Evolutionary conservation across 139 green algal species (phyloP).

Genomic region (Micromonas pusilla): DNA sequence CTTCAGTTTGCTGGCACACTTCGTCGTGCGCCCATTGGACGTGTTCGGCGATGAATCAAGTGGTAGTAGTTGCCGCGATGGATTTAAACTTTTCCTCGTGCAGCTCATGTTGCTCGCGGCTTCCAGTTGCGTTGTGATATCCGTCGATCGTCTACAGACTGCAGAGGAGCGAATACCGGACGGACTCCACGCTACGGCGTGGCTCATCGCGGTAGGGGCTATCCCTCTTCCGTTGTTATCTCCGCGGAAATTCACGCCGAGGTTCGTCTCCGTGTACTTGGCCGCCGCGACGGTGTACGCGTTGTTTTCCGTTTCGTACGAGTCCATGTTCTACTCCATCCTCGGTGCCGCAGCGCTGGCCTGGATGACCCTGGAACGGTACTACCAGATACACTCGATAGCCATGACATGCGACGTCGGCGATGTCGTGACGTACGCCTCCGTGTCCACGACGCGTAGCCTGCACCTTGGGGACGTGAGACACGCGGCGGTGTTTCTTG

Average conservation of each 20-base stretch:
- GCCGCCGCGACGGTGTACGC: not conserved
- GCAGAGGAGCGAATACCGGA: not conserved
- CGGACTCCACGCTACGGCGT: not conserved
- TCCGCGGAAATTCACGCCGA: not conserved
- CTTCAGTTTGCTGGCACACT: not conserved
- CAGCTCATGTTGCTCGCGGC: not conserved
- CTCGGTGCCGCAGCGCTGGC: not conserved
- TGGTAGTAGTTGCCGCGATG: not conserved
- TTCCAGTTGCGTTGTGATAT: not conserved
- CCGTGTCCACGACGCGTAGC: not conserved
- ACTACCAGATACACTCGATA: not conserved
- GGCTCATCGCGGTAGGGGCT: not conserved
- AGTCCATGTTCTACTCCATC: not conserved
- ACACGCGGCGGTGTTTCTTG: constrained; percentile 24
- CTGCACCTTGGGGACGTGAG: constrained; percentile 8
- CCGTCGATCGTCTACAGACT: not conserved
- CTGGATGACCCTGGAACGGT: constrained; percentile 3
- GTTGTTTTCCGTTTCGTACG: constrained; percentile 10
- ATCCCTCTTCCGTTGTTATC: not conserved
- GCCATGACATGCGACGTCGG: not conserved
- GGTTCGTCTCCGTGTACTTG: not conserved
- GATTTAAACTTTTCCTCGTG: not conserved
- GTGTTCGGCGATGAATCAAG: not conserved
- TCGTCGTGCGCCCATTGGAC: not conserved
- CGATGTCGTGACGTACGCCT: not conserved